These are phyloP conservation scores for Nemophila menziesii DNA, from an alignment of 257 asterid genomes.

Conservation along the genomic window DNA sequence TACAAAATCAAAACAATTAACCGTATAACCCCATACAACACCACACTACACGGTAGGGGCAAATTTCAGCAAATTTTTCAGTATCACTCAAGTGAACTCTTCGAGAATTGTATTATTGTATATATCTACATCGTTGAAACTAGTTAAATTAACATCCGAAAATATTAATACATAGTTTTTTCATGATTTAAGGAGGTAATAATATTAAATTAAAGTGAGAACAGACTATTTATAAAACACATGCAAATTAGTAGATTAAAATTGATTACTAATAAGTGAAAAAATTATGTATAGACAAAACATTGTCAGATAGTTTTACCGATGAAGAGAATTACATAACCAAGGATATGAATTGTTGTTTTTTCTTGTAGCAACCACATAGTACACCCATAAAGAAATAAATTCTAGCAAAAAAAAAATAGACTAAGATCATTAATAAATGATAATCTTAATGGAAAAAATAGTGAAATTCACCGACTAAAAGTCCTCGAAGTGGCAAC, in stretches of 20 bases:
- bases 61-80: constrained; percentile 94
- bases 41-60: constrained; percentile 92
- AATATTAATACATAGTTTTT: constrained; percentile 2
- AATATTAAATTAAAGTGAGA: constrained; percentile 72
- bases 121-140: constrained; percentile 53
- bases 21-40: constrained; percentile 93
- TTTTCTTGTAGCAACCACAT: constrained; percentile 81
- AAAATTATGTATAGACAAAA: constrained; percentile 1
- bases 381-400: constrained; percentile 63
- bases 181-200: constrained; percentile 4
- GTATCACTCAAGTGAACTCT: constrained; percentile 92
- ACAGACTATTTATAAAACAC: constrained; percentile 97
- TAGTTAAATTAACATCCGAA: constrained; percentile 8
- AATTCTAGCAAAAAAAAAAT: constrained; percentile 47
- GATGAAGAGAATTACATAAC: constrained; percentile 81
- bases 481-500: constrained; percentile 96
- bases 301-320: constrained; percentile 37
- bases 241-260: constrained; percentile 26
- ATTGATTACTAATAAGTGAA: constrained; percentile 8
- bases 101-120: constrained; percentile 91
- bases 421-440: constrained; percentile 1
- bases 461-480: constrained; percentile 54
- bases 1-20: constrained; percentile 12
- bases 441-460: constrained; percentile 9
- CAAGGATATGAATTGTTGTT: constrained; percentile 63